Conservation (phyloP, 306 rosid species). For the Cicer judaicum region DNA sequence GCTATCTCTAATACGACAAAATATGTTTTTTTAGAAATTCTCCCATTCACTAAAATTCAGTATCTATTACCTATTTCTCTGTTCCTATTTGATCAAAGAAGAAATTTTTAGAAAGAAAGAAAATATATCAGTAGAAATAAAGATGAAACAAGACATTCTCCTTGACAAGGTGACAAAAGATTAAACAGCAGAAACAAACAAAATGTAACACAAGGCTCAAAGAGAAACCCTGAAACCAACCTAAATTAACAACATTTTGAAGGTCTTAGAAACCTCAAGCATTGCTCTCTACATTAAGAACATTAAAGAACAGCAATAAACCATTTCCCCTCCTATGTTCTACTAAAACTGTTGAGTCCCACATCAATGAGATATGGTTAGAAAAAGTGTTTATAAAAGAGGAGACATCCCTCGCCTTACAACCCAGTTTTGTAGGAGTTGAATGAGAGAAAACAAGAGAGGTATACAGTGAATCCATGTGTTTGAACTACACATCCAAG, state of each 20-base stretch:
- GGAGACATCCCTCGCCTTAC: neutral
- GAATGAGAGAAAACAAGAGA: too few relatives aligned
- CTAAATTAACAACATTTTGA: neutral
- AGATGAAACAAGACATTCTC: conserved; percentile 27
- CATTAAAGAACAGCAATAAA: neutral
- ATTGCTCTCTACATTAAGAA: conserved; percentile 7
- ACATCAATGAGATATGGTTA: neutral
- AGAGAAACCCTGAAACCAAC: conserved; percentile 8
- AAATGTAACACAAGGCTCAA: neutral
- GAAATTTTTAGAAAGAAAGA: neutral
- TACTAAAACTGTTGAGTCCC: neutral
- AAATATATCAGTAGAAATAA: neutral
- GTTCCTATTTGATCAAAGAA: neutral
- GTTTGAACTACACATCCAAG: too few relatives aligned
- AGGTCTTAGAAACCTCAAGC: neutral
- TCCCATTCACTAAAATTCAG: conserved; percentile 6
- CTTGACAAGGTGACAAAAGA: conserved; percentile 1
- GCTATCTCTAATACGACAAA: neutral
- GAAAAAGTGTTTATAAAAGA: neutral
- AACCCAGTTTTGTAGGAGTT: neutral
- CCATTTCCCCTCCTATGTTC: conserved; percentile 4
- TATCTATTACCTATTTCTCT: conserved; percentile 1
- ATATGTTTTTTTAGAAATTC: neutral
- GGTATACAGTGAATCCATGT: too few relatives aligned
- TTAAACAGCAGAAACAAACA: neutral